Conservation (phyloP, 2,329 filamentous ascomycete genomes). For the Fusarium luffae region DNA sequence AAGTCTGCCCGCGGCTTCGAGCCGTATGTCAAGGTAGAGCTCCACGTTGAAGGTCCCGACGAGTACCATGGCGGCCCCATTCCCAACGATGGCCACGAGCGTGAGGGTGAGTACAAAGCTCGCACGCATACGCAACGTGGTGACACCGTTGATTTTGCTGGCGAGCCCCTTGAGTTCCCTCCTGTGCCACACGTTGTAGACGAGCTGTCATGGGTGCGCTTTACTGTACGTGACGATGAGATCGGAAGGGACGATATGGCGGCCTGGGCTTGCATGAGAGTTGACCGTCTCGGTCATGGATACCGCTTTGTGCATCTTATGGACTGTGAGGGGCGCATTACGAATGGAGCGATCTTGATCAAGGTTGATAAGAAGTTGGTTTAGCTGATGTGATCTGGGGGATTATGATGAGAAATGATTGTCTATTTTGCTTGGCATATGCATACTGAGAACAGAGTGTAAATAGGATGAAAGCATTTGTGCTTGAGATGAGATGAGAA, state of each 20-base stretch:
- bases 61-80: slow-evolving; percentile 53
- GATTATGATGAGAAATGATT: slow-evolving; percentile 4
- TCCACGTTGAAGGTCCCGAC: slow-evolving; percentile 80
- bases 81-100: slow-evolving; percentile 54
- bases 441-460: background rate
- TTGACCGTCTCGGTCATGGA: slow-evolving; percentile 82
- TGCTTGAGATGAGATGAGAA: background rate
- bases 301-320: slow-evolving; percentile 82
- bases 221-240: slow-evolving; percentile 90
- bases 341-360: slow-evolving; percentile 77
- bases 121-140: slow-evolving; percentile 69
- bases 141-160: slow-evolving; percentile 70
- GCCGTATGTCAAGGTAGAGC: slow-evolving; percentile 84
- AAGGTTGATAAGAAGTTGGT: slow-evolving; percentile 72
- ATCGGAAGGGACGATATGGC: slow-evolving; percentile 81
- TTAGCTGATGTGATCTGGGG: slow-evolving; percentile 24
- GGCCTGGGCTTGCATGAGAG: slow-evolving; percentile 88
- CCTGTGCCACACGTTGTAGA: slow-evolving; percentile 68
- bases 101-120: slow-evolving; percentile 64
- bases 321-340: slow-evolving; percentile 73
- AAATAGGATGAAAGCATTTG: background rate
- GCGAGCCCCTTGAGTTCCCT: slow-evolving; percentile 68
- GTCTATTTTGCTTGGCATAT: background rate
- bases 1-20: slow-evolving; percentile 68
- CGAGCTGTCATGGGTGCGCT: slow-evolving; percentile 78